phyloP scores from a whole-genome alignment of 2,329 filamentous ascomycete genomes.

The Xylariales sp. region DNA sequence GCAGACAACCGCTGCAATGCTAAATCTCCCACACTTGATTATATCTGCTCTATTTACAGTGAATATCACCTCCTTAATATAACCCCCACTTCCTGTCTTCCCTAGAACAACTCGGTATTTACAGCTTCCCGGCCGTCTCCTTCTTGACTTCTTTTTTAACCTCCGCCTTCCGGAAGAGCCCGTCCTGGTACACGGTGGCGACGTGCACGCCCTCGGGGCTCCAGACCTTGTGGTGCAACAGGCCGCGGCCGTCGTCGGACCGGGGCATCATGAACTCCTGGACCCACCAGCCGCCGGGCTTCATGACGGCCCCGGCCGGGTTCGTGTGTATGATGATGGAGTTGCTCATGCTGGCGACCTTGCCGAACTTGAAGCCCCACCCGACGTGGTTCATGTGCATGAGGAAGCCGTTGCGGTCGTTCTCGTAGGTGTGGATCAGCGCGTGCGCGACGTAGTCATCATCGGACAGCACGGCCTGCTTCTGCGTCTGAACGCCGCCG shows the following conservation, averaged over 20 bases:
- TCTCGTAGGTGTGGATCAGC: constrained; percentile 44
- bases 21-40: too few species aligned
- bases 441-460: constrained; percentile 40
- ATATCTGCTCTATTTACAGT: too few species aligned
- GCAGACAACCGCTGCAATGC: too few species aligned
- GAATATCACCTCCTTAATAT: too few species aligned
- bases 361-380: constrained; percentile 35
- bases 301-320: constrained; percentile 42
- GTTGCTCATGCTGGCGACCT: constrained; percentile 44
- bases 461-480: too few species aligned
- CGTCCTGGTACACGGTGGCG: constrained; percentile 52
- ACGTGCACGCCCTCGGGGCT: constrained; percentile 48
- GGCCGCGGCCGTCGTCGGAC: constrained; percentile 38
- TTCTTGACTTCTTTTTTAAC: too few species aligned
- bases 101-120: too few species aligned
- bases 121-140: too few species aligned
- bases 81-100: too few species aligned
- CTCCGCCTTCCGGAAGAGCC: too few species aligned
- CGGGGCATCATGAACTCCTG: constrained; percentile 47
- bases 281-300: constrained; percentile 44
- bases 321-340: constrained; percentile 50
- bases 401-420: constrained; percentile 48
- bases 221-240: constrained; percentile 48
- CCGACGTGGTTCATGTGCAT: constrained; percentile 46
- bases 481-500: too few species aligned